Evolutionary conservation across 1,284 basidiomycete genomes (phyloP).

Genomic region (Trichosporon faecale): DNA sequence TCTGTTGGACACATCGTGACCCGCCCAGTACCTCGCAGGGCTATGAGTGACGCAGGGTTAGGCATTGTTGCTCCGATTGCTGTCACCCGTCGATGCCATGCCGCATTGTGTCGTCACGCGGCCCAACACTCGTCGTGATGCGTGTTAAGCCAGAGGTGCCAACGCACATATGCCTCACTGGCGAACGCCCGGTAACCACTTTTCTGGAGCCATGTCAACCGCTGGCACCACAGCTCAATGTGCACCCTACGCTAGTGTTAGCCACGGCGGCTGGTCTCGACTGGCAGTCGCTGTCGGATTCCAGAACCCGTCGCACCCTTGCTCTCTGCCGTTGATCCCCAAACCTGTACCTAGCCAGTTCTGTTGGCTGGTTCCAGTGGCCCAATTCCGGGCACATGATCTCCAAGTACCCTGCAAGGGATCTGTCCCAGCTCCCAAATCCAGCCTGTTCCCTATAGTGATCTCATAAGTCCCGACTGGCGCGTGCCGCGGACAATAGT

Average conservation of each 20-base stretch:
- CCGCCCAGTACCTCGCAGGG: too few species aligned
- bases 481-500: too few species aligned
- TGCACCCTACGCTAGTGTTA: background rate
- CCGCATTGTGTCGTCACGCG: background rate
- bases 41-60: background rate
- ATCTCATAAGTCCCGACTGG: too few species aligned
- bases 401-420: background rate
- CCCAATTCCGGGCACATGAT: background rate
- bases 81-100: background rate
- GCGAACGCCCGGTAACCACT: background rate
- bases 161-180: background rate
- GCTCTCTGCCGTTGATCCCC: background rate
- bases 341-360: background rate
- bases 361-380: background rate
- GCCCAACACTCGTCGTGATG: background rate
- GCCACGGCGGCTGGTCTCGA: background rate
- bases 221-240: too few species aligned
- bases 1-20: background rate
- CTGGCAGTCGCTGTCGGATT: background rate
- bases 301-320: background rate
- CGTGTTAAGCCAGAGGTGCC: background rate
- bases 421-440: too few species aligned
- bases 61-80: background rate
- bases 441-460: too few species aligned
- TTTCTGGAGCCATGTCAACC: background rate